These are phyloP conservation scores for Aspergillus viridinutans DNA, from an alignment of 2,329 filamentous ascomycete species.

Conservation along the genomic window DNA sequence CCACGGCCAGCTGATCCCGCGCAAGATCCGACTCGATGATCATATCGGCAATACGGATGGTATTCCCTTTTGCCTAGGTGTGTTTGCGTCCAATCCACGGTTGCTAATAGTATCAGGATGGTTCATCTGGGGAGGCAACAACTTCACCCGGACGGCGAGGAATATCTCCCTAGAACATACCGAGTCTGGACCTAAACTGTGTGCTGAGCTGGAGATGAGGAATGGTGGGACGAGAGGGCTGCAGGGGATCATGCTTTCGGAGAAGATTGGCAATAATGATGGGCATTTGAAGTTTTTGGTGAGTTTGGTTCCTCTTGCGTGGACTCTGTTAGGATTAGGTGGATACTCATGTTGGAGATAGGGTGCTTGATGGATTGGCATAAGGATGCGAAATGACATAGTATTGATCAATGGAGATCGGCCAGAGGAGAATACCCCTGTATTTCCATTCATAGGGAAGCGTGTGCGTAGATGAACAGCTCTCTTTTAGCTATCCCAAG, in stretches of 20 bases:
- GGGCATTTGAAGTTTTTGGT: slow-evolving; percentile 14
- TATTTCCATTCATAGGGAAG: too few relatives aligned
- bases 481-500: too few relatives aligned
- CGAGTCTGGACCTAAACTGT: slow-evolving; percentile 13
- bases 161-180: slow-evolving; percentile 13
- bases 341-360: background rate
- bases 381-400: too few relatives aligned
- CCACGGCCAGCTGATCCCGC: background rate
- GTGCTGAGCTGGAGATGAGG: slow-evolving; percentile 10
- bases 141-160: slow-evolving; percentile 14
- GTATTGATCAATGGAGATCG: too few relatives aligned
- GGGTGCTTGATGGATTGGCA: background rate
- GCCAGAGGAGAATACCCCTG: too few relatives aligned
- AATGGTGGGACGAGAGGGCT: slow-evolving; percentile 11
- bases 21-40: slow-evolving; percentile 12
- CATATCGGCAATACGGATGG: slow-evolving; percentile 18
- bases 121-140: slow-evolving; percentile 18
- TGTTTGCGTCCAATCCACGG: background rate
- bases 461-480: too few relatives aligned
- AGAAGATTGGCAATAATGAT: slow-evolving; percentile 16
- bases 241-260: slow-evolving; percentile 14
- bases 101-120: slow-evolving; percentile 7
- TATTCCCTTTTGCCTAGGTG: background rate
- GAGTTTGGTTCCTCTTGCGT: background rate
- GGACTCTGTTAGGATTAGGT: background rate